phyloP scores from a whole-genome alignment of 352 stramenopile genomes.

The Phytophthora tentaculata region DNA sequence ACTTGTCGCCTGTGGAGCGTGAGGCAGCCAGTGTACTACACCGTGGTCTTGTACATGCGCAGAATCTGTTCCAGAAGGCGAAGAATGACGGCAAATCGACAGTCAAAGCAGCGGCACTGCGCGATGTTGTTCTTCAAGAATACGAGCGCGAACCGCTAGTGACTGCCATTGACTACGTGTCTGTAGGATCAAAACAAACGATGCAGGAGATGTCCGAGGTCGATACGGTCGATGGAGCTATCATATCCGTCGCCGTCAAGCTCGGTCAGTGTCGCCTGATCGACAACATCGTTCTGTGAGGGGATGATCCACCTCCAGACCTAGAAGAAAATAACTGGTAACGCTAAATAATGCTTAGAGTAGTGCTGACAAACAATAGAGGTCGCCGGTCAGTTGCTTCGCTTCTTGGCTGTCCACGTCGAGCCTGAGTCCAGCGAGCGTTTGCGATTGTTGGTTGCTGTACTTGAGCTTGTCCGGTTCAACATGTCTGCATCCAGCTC shows the following conservation, averaged over 20 bases:
- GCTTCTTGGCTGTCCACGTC: constrained; percentile 31
- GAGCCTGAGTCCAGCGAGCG: constrained; percentile 23
- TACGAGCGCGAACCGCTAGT: constrained; percentile 92
- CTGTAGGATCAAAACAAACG: constrained; percentile 93
- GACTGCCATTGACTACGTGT: constrained; percentile 96
- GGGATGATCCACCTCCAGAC: background rate
- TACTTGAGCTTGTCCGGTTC: constrained; percentile 42
- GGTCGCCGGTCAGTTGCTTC: constrained; percentile 14
- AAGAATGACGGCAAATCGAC: constrained; percentile 30
- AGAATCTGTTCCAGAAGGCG: constrained; percentile 49
- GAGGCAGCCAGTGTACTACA: constrained; percentile 90
- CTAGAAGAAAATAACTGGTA: constrained; percentile 9
- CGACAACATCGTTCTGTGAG: constrained; percentile 94
- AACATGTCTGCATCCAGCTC: constrained; percentile 55
- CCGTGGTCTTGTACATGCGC: constrained; percentile 63
- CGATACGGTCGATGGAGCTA: constrained; percentile 60
- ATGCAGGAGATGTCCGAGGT: constrained; percentile 94
- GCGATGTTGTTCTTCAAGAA: constrained; percentile 49
- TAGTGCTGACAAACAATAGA: background rate
- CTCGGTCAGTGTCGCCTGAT: constrained; percentile 97
- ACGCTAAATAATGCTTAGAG: constrained; percentile 34
- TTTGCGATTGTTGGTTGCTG: constrained; percentile 26
- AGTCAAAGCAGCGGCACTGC: constrained; percentile 45
- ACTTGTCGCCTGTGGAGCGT: constrained; percentile 93
- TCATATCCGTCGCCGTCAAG: constrained; percentile 96